A percentile compares a stretch with the other conserved stretches of the same genome.
Evolutionary conservation across 306 rosid genomes (phyloP).

Genomic region (Myrica gale): DNA sequence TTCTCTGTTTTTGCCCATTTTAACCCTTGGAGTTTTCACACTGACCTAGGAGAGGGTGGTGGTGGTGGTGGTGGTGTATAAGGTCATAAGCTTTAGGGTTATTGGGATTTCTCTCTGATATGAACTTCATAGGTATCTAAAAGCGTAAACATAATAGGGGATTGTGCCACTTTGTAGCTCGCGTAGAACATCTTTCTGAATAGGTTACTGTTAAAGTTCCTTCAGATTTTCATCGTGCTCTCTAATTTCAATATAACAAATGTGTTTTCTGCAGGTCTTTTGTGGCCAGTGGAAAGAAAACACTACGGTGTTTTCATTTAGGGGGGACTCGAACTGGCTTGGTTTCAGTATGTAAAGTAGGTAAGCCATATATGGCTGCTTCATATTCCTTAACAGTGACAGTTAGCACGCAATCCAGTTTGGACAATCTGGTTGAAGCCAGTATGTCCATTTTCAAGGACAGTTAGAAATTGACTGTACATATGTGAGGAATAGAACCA

Average conservation of each 20-base stretch:
- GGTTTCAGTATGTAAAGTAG: constrained; percentile 42
- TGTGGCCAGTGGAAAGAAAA: constrained; percentile 78
- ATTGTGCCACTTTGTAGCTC: neutral
- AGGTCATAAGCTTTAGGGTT: too few species aligned
- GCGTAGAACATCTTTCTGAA: neutral
- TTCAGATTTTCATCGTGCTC: constrained; percentile 17
- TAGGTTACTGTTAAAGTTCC: neutral
- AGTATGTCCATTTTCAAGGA: neutral
- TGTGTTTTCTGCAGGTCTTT: constrained; percentile 49
- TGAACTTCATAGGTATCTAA: too few species aligned
- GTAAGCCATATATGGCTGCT: neutral
- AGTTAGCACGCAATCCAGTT: neutral
- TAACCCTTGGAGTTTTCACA: too few species aligned
- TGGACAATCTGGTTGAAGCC: neutral
- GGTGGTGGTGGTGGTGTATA: too few species aligned
- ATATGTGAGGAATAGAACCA: neutral
- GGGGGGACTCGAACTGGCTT: constrained; percentile 98
- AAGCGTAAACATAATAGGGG: too few species aligned
- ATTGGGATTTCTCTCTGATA: too few species aligned
- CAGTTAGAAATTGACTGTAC: neutral
- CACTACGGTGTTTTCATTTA: constrained; percentile 57
- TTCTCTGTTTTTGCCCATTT: too few species aligned
- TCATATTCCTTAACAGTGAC: neutral
- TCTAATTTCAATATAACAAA: constrained; percentile 20
- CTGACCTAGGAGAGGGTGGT: too few species aligned